These are phyloP conservation scores for Dendrocalamus latiflorus DNA, from an alignment of 202 grass and related monocot species.

Conservation along the genomic window DNA sequence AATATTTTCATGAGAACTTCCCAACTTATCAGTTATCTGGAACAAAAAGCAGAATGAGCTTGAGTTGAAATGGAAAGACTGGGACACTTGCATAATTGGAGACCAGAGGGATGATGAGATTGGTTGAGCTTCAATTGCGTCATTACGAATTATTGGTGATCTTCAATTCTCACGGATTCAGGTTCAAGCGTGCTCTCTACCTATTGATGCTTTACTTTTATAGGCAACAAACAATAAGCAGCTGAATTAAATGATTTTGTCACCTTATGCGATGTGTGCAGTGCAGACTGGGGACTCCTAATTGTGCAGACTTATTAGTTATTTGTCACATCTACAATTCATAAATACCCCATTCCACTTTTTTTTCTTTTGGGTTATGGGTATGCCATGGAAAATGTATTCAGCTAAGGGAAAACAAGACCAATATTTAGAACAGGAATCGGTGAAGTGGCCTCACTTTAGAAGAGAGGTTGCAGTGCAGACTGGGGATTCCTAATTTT, in stretches of 20 bases:
- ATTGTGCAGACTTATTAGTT: too few species aligned
- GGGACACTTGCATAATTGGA: conserved; percentile 28
- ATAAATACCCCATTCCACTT: too few species aligned
- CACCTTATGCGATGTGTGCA: too few species aligned
- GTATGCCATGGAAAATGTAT: too few species aligned
- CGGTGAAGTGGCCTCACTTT: too few species aligned
- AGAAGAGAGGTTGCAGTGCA: too few species aligned
- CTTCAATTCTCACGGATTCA: conserved; percentile 64
- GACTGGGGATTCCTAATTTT: too few species aligned
- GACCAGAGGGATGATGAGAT: conserved; percentile 33
- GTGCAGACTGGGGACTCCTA: conserved; percentile 4
- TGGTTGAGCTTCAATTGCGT: conserved; percentile 46
- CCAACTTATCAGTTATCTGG: conserved; percentile 42
- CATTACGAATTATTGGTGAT: conserved; percentile 33
- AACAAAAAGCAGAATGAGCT: conserved; percentile 41
- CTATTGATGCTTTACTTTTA: conserved; percentile 9
- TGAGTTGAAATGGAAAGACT: conserved; percentile 5
- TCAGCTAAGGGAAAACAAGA: too few species aligned
- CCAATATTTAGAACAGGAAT: too few species aligned
- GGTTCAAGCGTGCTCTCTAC: conserved; percentile 33
- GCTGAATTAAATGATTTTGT: neutral
- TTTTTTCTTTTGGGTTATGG: too few species aligned
- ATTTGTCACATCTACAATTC: too few species aligned
- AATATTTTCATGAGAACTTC: conserved; percentile 74
- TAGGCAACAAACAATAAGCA: neutral